Percentiles rank a stretch among this genome's conserved stretches.
phyloP scores from a whole-genome alignment of 2,329 filamentous ascomycete species.

The Ambrosiella xylebori region DNA sequence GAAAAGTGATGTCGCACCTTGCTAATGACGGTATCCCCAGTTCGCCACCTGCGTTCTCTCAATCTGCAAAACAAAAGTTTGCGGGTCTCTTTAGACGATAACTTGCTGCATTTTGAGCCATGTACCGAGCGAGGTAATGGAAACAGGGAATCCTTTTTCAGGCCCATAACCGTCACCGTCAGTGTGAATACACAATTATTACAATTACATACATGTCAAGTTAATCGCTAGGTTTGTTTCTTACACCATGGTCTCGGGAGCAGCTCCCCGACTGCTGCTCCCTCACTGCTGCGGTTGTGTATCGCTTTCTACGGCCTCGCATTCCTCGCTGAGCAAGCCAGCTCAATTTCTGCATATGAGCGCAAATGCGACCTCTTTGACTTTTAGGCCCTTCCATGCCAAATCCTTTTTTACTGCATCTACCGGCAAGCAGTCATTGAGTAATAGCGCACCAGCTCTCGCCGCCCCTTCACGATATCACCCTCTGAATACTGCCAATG shows the following conservation, averaged over 20 bases:
- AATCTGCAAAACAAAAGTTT: not conserved
- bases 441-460: not conserved
- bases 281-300: conserved; percentile 17
- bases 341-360: not conserved
- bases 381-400: not conserved
- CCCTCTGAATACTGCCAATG: not conserved
- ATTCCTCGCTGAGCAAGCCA: not conserved
- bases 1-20: conserved; percentile 1
- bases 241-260: conserved; percentile 31
- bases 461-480: not conserved
- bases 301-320: not conserved
- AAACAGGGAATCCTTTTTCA: conserved; percentile 9
- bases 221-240: conserved; percentile 13
- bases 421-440: not conserved
- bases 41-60: not conserved
- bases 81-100: not conserved
- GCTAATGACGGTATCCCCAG: conserved; percentile 1
- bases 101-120: conserved; percentile 2
- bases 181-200: not conserved
- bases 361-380: not conserved
- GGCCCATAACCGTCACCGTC: not conserved
- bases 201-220: conserved; percentile 1
- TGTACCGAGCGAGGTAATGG: conserved; percentile 7
- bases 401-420: conserved; percentile 2
- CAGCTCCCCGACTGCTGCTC: conserved; percentile 32